phyloP scores from a whole-genome alignment of 306 rosid species.

The Echinosophora koreensis region DNA sequence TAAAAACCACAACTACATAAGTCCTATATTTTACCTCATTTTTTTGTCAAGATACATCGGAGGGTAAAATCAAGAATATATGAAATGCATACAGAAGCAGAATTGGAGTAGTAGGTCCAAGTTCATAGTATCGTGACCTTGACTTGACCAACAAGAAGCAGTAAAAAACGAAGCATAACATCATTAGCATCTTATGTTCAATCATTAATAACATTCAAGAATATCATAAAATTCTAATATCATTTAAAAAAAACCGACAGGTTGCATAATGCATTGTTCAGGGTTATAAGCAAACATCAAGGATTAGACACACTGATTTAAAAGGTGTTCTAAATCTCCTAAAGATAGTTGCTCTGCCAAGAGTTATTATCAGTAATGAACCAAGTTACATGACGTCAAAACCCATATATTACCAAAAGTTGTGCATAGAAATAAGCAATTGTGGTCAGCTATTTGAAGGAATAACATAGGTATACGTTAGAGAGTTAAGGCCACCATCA shows the following conservation, averaged over 20 bases:
- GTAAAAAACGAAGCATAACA: constrained; percentile 20
- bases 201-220: constrained; percentile 3
- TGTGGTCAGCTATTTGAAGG: constrained; percentile 5
- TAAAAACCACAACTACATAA: neutral
- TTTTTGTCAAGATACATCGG: neutral
- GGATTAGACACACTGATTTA: neutral
- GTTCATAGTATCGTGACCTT: neutral
- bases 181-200: constrained; percentile 36
- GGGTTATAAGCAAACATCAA: neutral
- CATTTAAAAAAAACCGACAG: neutral
- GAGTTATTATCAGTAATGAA: neutral
- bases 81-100: constrained; percentile 5
- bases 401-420: neutral
- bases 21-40: constrained; percentile 21
- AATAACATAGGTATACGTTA: neutral
- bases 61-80: constrained; percentile 17
- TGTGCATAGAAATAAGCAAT: constrained; percentile 26
- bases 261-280: neutral
- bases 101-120: neutral
- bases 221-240: constrained; percentile 1
- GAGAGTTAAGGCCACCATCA: neutral
- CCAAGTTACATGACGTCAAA: neutral
- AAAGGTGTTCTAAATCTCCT: constrained; percentile 15
- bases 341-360: constrained; percentile 19
- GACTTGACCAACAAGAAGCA: neutral